A percentile compares a stretch with the other conserved stretches of the same genome.
Conservation (phyloP, 1,284 basidiomycete genomes). For the Ganoderma sinense region DNA sequence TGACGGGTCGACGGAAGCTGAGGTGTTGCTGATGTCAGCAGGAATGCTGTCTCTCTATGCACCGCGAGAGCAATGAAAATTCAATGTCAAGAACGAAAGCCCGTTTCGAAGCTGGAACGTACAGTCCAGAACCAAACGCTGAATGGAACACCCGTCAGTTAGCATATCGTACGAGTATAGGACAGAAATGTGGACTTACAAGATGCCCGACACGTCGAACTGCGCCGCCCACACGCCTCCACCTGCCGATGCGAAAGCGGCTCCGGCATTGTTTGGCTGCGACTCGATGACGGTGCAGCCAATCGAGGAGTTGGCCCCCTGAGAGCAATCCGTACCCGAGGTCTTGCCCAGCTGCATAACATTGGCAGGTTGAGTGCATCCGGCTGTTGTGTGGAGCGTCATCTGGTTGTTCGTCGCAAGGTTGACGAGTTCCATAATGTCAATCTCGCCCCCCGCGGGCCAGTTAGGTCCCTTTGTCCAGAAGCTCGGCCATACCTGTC, state of each 20-base stretch:
- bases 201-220: constrained; percentile 59
- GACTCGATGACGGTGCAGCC: constrained; percentile 25
- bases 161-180: constrained; percentile 19
- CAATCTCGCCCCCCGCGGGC: constrained; percentile 66
- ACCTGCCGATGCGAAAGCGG: constrained; percentile 60
- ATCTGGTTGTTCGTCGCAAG: constrained; percentile 52
- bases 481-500: constrained; percentile 59
- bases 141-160: background rate
- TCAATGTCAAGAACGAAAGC: constrained; percentile 39
- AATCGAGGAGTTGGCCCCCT: constrained; percentile 58
- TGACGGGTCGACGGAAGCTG: constrained; percentile 52
- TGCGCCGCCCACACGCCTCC: constrained; percentile 73
- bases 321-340: constrained; percentile 49
- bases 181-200: constrained; percentile 25
- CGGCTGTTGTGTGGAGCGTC: constrained; percentile 53
- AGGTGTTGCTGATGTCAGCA: constrained; percentile 32
- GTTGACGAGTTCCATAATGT: constrained; percentile 57
- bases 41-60: constrained; percentile 36
- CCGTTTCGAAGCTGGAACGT: constrained; percentile 29
- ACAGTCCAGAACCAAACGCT: constrained; percentile 77
- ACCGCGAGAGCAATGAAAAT: background rate
- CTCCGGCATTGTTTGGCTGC: constrained; percentile 56
- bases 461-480: constrained; percentile 60
- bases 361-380: constrained; percentile 41
- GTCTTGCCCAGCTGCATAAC: constrained; percentile 47